Conservation (phyloP, 2,329 filamentous ascomycete genomes). For the Botrytis byssoidea region DNA sequence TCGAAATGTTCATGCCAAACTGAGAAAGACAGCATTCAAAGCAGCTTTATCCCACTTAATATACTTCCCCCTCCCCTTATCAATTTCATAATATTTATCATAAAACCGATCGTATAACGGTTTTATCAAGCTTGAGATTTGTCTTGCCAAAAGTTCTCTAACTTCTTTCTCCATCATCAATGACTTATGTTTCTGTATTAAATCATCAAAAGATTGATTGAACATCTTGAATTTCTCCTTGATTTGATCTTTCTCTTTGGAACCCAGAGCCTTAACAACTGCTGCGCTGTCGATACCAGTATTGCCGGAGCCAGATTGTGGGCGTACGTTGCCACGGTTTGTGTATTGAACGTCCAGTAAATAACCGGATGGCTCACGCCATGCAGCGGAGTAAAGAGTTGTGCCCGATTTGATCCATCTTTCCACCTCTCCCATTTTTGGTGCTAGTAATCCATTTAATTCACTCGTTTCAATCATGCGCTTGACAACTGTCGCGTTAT, state of each 20-base stretch:
- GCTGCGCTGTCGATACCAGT: conserved; percentile 68
- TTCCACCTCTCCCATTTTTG: conserved; percentile 67
- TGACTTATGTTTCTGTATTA: conserved; percentile 77
- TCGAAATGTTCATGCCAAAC: not conserved
- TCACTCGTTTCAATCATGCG: conserved; percentile 82
- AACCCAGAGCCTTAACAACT: conserved; percentile 77
- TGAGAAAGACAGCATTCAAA: conserved; percentile 61
- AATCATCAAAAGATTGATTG: conserved; percentile 86
- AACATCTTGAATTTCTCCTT: conserved; percentile 95
- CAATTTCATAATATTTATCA: conserved; percentile 95
- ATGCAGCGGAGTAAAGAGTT: conserved; percentile 77
- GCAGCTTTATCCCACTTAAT: conserved; percentile 92
- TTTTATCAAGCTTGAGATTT: conserved; percentile 89
- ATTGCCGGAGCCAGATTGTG: conserved; percentile 66
- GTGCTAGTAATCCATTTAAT: conserved; percentile 67
- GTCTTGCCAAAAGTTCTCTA: conserved; percentile 71
- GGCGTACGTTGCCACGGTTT: conserved; percentile 62
- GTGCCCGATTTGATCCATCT: conserved; percentile 85
- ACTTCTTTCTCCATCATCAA: conserved; percentile 92
- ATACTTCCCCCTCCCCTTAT: conserved; percentile 97
- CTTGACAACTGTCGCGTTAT: conserved; percentile 80
- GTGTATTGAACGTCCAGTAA: conserved; percentile 93
- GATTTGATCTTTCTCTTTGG: conserved; percentile 93
- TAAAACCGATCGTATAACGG: conserved; percentile 93
- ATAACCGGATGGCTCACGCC: conserved; percentile 81